These are phyloP conservation scores for Chrysanthemum lavandulifolium DNA, from an alignment of 129 eudicot species.

Conservation along the genomic window DNA sequence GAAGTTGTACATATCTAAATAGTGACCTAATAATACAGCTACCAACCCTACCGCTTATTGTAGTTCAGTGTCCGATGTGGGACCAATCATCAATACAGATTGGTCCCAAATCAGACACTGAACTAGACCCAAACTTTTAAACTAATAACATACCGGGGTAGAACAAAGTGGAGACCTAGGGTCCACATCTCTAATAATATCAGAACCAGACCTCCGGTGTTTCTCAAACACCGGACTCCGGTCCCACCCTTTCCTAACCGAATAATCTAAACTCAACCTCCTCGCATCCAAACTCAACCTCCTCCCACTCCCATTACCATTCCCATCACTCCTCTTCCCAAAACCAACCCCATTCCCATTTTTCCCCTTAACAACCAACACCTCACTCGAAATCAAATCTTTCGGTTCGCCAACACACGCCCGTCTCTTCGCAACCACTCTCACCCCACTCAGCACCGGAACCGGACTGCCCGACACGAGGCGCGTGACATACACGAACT, in stretches of 20 bases:
- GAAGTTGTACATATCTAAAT: too few species aligned
- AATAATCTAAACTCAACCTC: conserved; percentile 67
- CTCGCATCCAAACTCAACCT: conserved; percentile 31
- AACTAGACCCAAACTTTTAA: not conserved
- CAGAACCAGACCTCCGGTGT: conserved; percentile 29
- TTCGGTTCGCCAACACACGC: conserved; percentile 73
- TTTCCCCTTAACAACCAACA: conserved; percentile 32
- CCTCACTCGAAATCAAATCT: conserved; percentile 81
- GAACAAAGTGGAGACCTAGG: conserved; percentile 34
- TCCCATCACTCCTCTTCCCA: conserved; percentile 22
- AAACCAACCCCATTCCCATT: conserved; percentile 19
- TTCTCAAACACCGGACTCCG: conserved; percentile 38
- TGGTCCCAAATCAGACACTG: not conserved
- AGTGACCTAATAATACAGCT: too few species aligned
- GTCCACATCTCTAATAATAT: conserved; percentile 7
- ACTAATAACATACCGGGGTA: conserved; percentile 44
- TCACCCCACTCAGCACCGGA: conserved; percentile 66
- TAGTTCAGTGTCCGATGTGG: too few species aligned
- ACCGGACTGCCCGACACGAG: conserved; percentile 67
- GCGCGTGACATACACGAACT: conserved; percentile 63
- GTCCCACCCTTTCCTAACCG: conserved; percentile 67
- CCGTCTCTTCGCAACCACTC: conserved; percentile 60
- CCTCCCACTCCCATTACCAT: conserved; percentile 41
- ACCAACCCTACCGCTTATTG: too few species aligned
- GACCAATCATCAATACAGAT: too few species aligned